phyloP scores from a whole-genome alignment of 768 basidiomycete genomes.

The Trametes elegans region DNA sequence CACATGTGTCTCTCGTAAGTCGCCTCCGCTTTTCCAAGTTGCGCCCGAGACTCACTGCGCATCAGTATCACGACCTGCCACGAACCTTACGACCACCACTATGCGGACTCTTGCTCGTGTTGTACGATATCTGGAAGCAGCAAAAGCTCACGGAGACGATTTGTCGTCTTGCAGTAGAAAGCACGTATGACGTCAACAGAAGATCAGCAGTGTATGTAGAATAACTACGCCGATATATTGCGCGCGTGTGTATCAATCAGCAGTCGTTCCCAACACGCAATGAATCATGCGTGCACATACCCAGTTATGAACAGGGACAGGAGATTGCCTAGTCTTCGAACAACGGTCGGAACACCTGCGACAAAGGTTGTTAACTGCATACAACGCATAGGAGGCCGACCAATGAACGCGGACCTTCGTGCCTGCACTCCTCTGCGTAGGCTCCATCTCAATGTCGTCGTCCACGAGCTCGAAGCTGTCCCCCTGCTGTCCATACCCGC shows the following conservation, averaged over 20 bases:
- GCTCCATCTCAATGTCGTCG: conserved; percentile 25
- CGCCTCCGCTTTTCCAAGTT: not conserved
- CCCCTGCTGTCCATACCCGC: conserved; percentile 11
- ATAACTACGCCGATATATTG: too few relatives aligned
- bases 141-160: not conserved
- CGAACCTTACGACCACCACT: not conserved
- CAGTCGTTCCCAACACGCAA: too few relatives aligned
- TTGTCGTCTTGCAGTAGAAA: not conserved
- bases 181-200: too few relatives aligned
- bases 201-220: too few relatives aligned
- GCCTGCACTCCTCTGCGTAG: conserved; percentile 25
- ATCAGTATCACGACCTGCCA: conserved; percentile 3
- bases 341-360: conserved; percentile 29
- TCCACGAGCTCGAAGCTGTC: conserved; percentile 29
- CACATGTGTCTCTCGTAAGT: not conserved
- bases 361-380: not conserved
- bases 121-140: not conserved
- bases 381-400: not conserved
- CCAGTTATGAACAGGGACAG: too few relatives aligned
- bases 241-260: too few relatives aligned
- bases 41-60: not conserved
- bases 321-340: conserved; percentile 27
- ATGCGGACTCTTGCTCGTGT: not conserved
- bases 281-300: too few relatives aligned
- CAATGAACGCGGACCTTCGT: conserved; percentile 19